Conservation (phyloP, 768 basidiomycete species). For the Lactarius deliciosus region DNA sequence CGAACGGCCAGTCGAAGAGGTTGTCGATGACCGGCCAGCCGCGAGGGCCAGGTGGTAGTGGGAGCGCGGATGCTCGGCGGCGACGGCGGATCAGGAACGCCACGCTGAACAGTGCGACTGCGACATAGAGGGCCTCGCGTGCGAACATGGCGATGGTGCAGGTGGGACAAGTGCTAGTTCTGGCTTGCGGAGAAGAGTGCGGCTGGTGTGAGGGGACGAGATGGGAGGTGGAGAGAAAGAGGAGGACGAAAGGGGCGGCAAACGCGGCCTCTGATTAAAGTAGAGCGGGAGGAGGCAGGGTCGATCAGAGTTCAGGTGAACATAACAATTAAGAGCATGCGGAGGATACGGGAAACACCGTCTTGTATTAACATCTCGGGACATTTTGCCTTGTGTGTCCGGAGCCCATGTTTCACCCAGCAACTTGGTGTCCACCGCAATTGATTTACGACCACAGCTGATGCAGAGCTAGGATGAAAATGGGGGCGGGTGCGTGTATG, state of each 20-base stretch:
- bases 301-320: conserved; percentile 3
- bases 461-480: background rate
- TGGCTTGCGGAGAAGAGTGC: background rate
- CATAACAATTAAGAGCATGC: conserved; percentile 22
- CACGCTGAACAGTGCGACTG: conserved; percentile 19
- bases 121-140: conserved; percentile 19
- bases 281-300: conserved; percentile 10
- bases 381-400: conserved; percentile 3
- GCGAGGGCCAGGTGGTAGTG: conserved; percentile 29
- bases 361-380: conserved; percentile 3
- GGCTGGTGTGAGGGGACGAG: background rate
- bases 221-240: background rate
- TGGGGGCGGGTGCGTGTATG: background rate
- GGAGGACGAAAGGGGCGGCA: background rate
- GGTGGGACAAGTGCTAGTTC: background rate
- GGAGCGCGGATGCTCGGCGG: conserved; percentile 17
- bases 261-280: conserved; percentile 8
- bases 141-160: conserved; percentile 19
- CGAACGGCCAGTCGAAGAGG: conserved; percentile 26
- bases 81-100: conserved; percentile 20
- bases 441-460: background rate
- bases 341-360: background rate
- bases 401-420: conserved; percentile 18
- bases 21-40: conserved; percentile 28
- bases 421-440: conserved; percentile 10